These are phyloP conservation scores for Daldinia grandis DNA, from an alignment of 495 filamentous ascomycete genomes.

Conservation along the genomic window DNA sequence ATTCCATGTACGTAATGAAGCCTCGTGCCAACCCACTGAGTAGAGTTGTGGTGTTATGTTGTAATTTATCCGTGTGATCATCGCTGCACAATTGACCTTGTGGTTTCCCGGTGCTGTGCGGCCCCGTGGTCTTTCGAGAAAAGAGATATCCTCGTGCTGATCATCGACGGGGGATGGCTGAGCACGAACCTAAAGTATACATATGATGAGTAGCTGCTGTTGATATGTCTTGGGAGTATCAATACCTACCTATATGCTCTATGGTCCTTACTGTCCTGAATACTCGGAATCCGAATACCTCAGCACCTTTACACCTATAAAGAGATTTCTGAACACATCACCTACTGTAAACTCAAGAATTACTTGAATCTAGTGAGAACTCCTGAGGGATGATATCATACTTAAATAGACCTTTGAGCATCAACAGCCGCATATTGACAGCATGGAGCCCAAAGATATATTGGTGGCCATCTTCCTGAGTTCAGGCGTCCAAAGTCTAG, in stretches of 20 bases:
- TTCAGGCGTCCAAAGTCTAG: constrained; percentile 1
- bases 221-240: neutral
- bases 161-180: neutral
- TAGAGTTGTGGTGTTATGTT: neutral
- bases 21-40: neutral
- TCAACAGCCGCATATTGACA: neutral
- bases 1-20: neutral
- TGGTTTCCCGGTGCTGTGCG: neutral
- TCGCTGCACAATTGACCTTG: neutral
- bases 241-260: neutral
- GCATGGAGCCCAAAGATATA: constrained; percentile 25
- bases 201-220: neutral
- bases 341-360: no score
- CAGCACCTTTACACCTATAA: no score
- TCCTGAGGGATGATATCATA: no score
- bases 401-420: neutral
- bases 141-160: neutral
- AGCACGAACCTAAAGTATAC: neutral
- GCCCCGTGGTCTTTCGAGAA: neutral
- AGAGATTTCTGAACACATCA: no score
- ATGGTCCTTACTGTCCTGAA: neutral
- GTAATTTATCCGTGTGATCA: constrained; percentile 23
- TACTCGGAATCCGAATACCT: neutral
- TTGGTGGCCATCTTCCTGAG: constrained; percentile 26
- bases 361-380: neutral